Conservation (phyloP, 139 green algal species). For the Micractinium conductrix region DNA sequence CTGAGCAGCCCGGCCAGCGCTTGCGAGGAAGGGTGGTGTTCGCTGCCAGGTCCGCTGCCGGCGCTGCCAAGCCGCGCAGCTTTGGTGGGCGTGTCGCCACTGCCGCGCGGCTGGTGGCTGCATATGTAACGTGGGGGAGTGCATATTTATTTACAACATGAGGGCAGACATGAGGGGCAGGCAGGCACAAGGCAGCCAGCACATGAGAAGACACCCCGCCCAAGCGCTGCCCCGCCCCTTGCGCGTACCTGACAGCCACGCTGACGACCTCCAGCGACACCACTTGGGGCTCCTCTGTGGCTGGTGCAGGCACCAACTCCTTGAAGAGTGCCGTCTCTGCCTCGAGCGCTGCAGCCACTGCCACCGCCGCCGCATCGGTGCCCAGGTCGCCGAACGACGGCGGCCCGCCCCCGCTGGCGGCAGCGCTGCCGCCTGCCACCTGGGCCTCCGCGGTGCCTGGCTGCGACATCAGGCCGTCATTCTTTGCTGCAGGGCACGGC, state of each 20-base stretch:
- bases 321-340: too few species aligned
- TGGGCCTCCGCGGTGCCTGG: not conserved
- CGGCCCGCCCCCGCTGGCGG: not conserved
- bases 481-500: not conserved
- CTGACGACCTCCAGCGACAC: slow-evolving; percentile 3
- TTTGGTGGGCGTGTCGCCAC: not conserved
- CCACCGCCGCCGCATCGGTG: not conserved
- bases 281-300: too few species aligned
- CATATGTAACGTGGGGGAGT: not conserved
- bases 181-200: not conserved
- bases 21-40: too few species aligned
- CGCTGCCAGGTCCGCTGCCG: too few species aligned
- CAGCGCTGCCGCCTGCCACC: not conserved
- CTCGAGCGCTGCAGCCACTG: not conserved
- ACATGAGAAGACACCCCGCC: too few species aligned
- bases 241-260: not conserved
- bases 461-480: not conserved
- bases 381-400: not conserved
- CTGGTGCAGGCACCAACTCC: too few species aligned
- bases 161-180: not conserved
- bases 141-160: too few species aligned
- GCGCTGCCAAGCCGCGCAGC: too few species aligned
- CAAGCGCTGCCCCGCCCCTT: not conserved
- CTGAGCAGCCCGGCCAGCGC: not conserved
- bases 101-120: not conserved